Percentiles rank a stretch among this genome's conserved stretches.
Conservation (phyloP, 495 filamentous ascomycete genomes). For the Podospora australis region DNA sequence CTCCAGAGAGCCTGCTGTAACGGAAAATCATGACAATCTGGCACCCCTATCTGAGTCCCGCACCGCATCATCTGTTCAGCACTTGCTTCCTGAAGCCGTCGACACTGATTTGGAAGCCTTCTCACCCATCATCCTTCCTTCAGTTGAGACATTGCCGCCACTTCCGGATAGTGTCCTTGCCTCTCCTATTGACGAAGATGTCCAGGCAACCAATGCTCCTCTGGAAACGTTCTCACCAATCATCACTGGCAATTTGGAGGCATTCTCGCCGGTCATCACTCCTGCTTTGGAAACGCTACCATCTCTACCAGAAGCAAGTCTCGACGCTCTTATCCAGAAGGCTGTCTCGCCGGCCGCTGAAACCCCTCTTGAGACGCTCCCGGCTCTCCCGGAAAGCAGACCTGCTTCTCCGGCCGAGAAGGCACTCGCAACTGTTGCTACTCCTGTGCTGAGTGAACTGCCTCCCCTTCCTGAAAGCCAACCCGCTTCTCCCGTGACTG, state of each 20-base stretch:
- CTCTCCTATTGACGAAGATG: background rate
- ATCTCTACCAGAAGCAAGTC: too few relatives aligned
- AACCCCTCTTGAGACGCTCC: background rate
- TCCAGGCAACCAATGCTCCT: background rate
- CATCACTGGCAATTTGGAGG: too few relatives aligned
- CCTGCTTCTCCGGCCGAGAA: background rate
- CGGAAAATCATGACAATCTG: background rate
- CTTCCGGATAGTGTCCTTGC: background rate
- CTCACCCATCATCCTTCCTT: too few relatives aligned
- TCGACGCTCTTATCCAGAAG: too few relatives aligned
- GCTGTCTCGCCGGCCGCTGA: background rate
- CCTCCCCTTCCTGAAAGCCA: conserved; percentile 2
- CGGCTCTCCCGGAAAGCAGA: conserved; percentile 5
- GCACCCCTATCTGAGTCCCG: background rate
- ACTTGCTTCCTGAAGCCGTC: too few relatives aligned
- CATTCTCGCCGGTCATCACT: too few relatives aligned
- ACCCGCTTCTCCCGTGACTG: background rate
- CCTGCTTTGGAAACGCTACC: too few relatives aligned
- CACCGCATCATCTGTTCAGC: background rate
- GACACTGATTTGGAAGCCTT: too few relatives aligned
- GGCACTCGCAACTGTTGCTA: too few relatives aligned
- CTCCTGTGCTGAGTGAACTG: background rate
- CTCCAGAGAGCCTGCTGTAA: background rate
- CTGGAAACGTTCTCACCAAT: too few relatives aligned
- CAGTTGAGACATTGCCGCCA: background rate